Evolutionary conservation across 768 basidiomycete species (phyloP), one percentile per base, ranked within the genome.

Genomic region (Pulveroboletus sp.): DNA sequence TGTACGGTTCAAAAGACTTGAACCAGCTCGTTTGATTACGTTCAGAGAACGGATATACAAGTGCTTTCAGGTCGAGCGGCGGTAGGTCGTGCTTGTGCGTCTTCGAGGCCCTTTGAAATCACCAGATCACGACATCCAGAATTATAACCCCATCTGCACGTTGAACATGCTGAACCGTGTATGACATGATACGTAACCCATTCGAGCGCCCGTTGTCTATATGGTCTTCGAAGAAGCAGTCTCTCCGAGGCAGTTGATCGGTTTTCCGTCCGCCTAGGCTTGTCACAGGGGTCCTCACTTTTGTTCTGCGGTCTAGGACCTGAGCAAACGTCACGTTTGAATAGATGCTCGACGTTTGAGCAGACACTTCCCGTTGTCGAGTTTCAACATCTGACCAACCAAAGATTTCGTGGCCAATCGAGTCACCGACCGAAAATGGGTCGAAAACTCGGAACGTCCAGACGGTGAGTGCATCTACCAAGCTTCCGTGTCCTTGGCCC

Each of bases 21-120:
- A 15, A 21, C 9, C 39, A 33, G 45, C 18, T 46, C 28, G 35
- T 48, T 56, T 56, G 39, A 53, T 62, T 59, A 56, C 57, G 53
- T 21, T 21, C 21, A 21, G 21, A 21, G 21, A 21, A 21, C 21
- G 21, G 4, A 21, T 21, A 21, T 21, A 21, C 21, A 21, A 21
- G 4, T 4, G 21, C 4, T 21, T 21, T 21, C 21, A 21, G 21
- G 21, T 21, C 21, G 21, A 21, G 52, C 53, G 60, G 57, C 11
- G 17, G 46, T 59, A 30, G 18, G 39, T 45, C 44, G 47, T 17
- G 27, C 21, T 37, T 33, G 43, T 6, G 46, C 39, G 35, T 39
- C 15, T 15, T 14, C 35, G 21, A 21, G 14, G 35, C n/a, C 14
- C 43, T 36, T 30, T 18, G 51, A 32, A 31, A 18, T 15, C 17